Base-by-base conservation (phyloP, 371 early-diverging fungal species). In the Apophysomyces variabilis region DNA sequence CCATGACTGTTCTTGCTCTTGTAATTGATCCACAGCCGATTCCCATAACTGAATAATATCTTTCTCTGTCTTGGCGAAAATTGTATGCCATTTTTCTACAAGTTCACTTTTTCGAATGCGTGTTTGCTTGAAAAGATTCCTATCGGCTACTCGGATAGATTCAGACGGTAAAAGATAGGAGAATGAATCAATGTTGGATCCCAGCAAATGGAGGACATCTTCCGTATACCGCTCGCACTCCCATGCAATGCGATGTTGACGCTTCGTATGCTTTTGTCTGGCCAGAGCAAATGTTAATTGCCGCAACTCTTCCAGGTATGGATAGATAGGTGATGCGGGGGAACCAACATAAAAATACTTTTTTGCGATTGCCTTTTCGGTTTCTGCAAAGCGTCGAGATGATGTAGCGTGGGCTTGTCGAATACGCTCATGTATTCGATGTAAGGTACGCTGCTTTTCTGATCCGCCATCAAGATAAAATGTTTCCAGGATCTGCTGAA, bases 1-100 rank as follows among this genome's bases (percentile, higher is more conserved):
- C 54, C 54, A 50, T 5, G 54, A 18, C 21, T 21, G 54, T 21
- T 50, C 8, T 21, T 50, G 16, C 9, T n/a, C 18, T 21, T 50
- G 54, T 26, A 50, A 26, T 11, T 50, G 54, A 50, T 50, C 54
- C 54, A 50, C 54, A 0, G 54, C 54, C 5, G 54, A 50, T 50
- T 50, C 54, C 54, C 54, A 50, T 5, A 50, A 11, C 4, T 26
- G 16, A 7, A 21, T 21, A 1, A 50, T 50, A 9, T 50, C 54
- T 26, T 18, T 16, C 21, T 50, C 54, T 26, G 21, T 50, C 54
- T 21, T 50, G 5, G 21, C 9, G 21, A 50, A 50, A 7, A 50
- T 9, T 5, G 21, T 21, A 50, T 16, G 4, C 54, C 54, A 50
- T 50, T 26, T 16, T 21, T 50, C 54, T 21, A 50, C 7, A 5